Evolutionary conservation across 2,329 filamentous ascomycete species (phyloP).

Genomic region (Clathrospora elynae): DNA sequence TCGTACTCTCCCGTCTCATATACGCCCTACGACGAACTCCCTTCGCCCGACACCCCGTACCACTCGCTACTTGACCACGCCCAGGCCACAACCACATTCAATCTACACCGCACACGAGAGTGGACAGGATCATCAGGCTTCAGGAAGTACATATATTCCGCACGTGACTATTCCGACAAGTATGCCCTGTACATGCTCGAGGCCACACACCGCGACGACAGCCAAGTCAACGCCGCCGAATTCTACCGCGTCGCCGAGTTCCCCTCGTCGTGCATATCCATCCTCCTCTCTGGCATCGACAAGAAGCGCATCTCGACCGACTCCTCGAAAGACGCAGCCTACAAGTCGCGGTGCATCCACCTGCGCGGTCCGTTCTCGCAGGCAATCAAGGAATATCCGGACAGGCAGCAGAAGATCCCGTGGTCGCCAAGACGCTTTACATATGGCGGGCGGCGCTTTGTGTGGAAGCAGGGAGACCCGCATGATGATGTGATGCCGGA

Average conservation of each 20-base stretch:
- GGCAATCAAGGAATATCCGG: conserved; percentile 45
- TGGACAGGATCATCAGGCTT: conserved; percentile 43
- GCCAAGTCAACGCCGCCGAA: conserved; percentile 42
- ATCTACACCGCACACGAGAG: conserved; percentile 47
- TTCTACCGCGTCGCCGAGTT: conserved; percentile 46
- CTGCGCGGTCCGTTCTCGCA: conserved; percentile 41
- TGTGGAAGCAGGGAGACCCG: conserved; percentile 53
- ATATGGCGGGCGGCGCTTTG: conserved; percentile 45
- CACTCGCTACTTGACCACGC: conserved; percentile 42
- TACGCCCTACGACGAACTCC: conserved; percentile 40
- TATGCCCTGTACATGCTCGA: conserved; percentile 46
- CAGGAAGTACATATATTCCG: conserved; percentile 46
- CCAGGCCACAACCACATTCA: conserved; percentile 41
- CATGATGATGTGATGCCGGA: conserved; percentile 54
- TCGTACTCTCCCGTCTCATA: conserved; percentile 43
- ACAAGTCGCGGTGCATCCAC: conserved; percentile 46
- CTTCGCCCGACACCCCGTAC: conserved; percentile 43
- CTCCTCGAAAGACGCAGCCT: conserved; percentile 38
- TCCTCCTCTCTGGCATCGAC: conserved; percentile 44
- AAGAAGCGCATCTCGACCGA: conserved; percentile 33
- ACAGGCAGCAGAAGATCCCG: conserved; percentile 45
- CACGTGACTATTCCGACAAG: conserved; percentile 45
- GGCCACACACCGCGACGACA: conserved; percentile 40
- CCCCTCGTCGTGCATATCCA: conserved; percentile 39
- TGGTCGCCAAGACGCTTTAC: conserved; percentile 48